Base-by-base conservation (phyloP, 2,329 filamentous ascomycete genomes). In the Akanthomyces uredinophilus region DNA sequence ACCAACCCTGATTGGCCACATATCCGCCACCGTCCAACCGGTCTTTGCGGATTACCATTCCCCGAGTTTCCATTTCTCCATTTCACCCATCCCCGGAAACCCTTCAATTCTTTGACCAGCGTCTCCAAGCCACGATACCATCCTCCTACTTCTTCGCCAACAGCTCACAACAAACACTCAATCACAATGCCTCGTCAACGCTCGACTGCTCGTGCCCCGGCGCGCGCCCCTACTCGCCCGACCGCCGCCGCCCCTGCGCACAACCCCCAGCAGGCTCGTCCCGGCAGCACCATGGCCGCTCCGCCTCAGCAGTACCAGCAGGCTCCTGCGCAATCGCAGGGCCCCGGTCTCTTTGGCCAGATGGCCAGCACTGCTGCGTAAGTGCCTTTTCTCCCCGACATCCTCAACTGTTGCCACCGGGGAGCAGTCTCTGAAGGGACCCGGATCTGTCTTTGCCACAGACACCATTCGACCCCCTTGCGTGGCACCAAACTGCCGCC, bases 301-400 rank as follows among this genome's bases (percentile, higher is more conserved):
- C 72, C 77, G 65, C 70, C 74, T 52, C 75, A 80, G 62, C 80
- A 82, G 67, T 70, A 76, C 64, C 64, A 71, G 41, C 72, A 84
- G 61, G 82, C 84, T 56, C 81, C 81, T 63, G 74, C 77, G 59
- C 83, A 88, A 67, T 83, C 85, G 60, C 83, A 88, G 67, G 91
- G 92, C 32, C 88, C 92, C 5, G 94, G 95, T 66, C 83, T 99
- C 13, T 92, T 99, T 69, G 94, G 92, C 64, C 92, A 98, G 83
- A 97, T 99, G 90, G 95, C 95, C 68, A 92, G 88, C 74, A 99
- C 95, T 63, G 95, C 95, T 76, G 95, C 95, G 94, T 98, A 88
- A 81, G 92, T 87, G 22, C 8, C n/a, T n/a, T 41, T 20, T 11
- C 20, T 43, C 22, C 22, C 43, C 41, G 49, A 63, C 57, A 39